Base-by-base conservation (phyloP, 1,284 basidiomycete species). In the Sporisorium exsertum region DNA sequence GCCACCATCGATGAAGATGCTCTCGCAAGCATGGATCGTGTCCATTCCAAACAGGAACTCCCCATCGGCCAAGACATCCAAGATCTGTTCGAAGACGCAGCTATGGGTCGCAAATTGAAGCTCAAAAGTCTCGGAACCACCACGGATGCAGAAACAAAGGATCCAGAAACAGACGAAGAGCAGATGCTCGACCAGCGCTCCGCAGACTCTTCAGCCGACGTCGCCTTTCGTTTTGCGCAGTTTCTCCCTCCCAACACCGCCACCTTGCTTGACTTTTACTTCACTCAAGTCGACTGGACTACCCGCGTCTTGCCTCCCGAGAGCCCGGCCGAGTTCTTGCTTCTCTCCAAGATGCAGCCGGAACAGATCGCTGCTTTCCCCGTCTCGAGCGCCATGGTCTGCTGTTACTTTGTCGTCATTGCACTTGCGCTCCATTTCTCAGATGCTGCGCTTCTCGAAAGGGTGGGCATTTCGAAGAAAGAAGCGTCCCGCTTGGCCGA, bases 401-500 rank as follows among this genome's bases (percentile, higher is more conserved):
- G 75, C 27, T 70, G 79, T 47, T 78, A 80, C 53, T 79, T 82
- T 53, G 77, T 84, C 65, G 78, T 84, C 40, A 59, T 84, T 16
- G 81, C 80, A 33, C 58, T 83, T 33, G 74, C 82, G 0, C 71
- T 82, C 27, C 82, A 84, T 51, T 74, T 81, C n/a, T 64, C 78
- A 18, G 68, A 78, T 32, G 45, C 73, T 2, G 10, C 55, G 3
- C 32, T 74, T 22, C 66, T 74, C 33, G 50, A 68, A 47, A 75
- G 64, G 50, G 58, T 72, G 2, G 76, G 76, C 49, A 56, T 80
- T 40, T 73, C 66, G 3, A 64, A 62, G 12, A 70, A 72, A 18
- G 58, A 77, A 22, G 80, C 78, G 4, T 61, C 54, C 1, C 58
- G 67, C 8, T 56, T 81, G 6, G 76, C 80, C 27, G 74, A 80